These are phyloP conservation scores for Vanderwaltozyma yarrowii DNA, from an alignment of 805 yeast species.

Conservation along the genomic window DNA sequence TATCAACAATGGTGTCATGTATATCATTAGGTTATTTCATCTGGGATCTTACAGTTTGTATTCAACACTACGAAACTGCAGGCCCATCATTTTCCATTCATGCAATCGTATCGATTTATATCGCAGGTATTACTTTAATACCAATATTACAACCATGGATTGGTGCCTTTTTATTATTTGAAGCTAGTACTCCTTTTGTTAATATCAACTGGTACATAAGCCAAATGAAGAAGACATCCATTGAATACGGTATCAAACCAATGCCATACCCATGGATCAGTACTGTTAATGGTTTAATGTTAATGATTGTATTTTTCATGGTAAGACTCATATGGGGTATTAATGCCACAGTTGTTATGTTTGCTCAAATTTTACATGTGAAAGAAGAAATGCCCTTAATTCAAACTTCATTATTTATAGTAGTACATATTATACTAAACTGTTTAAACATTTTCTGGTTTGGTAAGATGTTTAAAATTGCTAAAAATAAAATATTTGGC, in stretches of 20 bases:
- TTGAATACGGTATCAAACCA: background rate
- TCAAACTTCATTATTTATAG: conserved; percentile 40
- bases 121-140: conserved; percentile 47
- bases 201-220: conserved; percentile 67
- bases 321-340: conserved; percentile 86
- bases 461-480: conserved; percentile 69
- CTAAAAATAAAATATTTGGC: background rate
- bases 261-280: conserved; percentile 43
- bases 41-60: conserved; percentile 76
- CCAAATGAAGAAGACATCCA: conserved; percentile 4
- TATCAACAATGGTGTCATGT: conserved; percentile 61
- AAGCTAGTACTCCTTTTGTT: conserved; percentile 86
- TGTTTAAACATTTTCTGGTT: conserved; percentile 78
- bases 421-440: conserved; percentile 54
- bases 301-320: conserved; percentile 60
- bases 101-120: conserved; percentile 69
- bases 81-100: conserved; percentile 77
- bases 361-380: conserved; percentile 37
- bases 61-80: conserved; percentile 49
- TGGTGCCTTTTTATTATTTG: conserved; percentile 75
- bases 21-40: conserved; percentile 74
- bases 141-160: conserved; percentile 77
- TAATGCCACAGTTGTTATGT: conserved; percentile 48
- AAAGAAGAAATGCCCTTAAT: conserved; percentile 36
- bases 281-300: conserved; percentile 58